Conservation (phyloP, 495 filamentous ascomycete species). For the Neurospora terricola region DNA sequence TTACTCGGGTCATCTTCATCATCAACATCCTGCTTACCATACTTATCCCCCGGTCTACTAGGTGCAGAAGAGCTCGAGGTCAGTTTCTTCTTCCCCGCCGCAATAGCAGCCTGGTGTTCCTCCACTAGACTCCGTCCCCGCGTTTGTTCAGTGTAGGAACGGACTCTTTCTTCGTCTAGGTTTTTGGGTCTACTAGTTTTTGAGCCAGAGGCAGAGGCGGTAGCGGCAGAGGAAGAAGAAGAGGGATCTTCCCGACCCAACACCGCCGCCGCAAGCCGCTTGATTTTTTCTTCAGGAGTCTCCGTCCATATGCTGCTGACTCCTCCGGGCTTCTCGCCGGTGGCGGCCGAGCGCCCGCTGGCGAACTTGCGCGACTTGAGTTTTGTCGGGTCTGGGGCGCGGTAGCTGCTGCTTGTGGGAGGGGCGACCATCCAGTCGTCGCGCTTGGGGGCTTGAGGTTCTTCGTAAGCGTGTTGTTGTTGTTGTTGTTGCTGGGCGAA, state of each 20-base stretch:
- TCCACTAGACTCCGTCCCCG: conserved; percentile 56
- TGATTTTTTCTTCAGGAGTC: conserved; percentile 77
- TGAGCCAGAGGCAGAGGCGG: neutral
- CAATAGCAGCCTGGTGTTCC: conserved; percentile 37
- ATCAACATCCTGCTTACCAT: conserved; percentile 41
- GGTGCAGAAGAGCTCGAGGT: neutral
- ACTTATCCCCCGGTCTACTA: conserved; percentile 2
- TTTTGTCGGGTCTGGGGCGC: conserved; percentile 71
- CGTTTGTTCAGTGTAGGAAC: conserved; percentile 33
- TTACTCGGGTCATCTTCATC: conserved; percentile 87
- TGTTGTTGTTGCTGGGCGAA: neutral
- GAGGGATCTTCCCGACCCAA: conserved; percentile 51
- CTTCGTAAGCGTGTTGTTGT: neutral
- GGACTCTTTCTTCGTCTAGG: conserved; percentile 22
- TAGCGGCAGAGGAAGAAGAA: neutral
- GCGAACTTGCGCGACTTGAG: conserved; percentile 74
- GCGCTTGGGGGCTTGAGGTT: conserved; percentile 36
- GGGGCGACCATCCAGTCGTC: conserved; percentile 96
- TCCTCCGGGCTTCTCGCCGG: conserved; percentile 31
- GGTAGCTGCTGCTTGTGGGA: conserved; percentile 52
- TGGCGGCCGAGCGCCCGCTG: conserved; percentile 8
- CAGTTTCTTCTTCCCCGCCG: conserved; percentile 4
- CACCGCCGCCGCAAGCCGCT: conserved; percentile 73
- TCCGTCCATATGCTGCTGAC: conserved; percentile 76
- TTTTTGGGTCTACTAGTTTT: neutral